A percentile compares a stretch with the other conserved stretches of the same genome.
Evolutionary conservation across 352 stramenopile genomes (phyloP).

Genomic region (Phytophthora hibernalis): DNA sequence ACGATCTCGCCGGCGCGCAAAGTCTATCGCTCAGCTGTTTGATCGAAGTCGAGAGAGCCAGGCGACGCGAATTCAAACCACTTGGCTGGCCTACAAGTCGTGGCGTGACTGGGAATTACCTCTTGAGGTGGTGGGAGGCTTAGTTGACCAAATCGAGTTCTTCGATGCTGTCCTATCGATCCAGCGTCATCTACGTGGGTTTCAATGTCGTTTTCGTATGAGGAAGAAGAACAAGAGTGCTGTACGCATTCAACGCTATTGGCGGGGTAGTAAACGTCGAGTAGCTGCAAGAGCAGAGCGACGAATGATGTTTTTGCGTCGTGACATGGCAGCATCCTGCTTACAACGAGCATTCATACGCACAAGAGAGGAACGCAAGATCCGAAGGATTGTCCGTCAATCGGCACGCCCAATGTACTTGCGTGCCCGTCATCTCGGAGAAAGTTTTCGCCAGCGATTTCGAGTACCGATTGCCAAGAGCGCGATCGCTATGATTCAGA

Average conservation of each 20-base stretch:
- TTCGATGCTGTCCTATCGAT: constrained; percentile 48
- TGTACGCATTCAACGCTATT: constrained; percentile 49
- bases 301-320: constrained; percentile 32
- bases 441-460: constrained; percentile 43
- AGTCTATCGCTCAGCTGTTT: constrained; percentile 10
- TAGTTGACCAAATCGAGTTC: constrained; percentile 63
- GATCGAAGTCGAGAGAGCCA: constrained; percentile 18
- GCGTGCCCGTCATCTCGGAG: constrained; percentile 31
- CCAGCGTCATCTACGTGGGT: constrained; percentile 50
- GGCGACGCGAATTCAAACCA: constrained; percentile 36
- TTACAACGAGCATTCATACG: constrained; percentile 58
- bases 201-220: constrained; percentile 50
- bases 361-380: constrained; percentile 36
- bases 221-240: constrained; percentile 33
- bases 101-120: constrained; percentile 41
- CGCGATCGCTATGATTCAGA: constrained; percentile 54
- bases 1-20: constrained; percentile 3
- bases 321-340: constrained; percentile 49
- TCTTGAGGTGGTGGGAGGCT: constrained; percentile 16
- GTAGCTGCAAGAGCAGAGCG: constrained; percentile 30
- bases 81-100: constrained; percentile 40
- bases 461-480: constrained; percentile 50
- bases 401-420: constrained; percentile 62
- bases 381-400: constrained; percentile 37
- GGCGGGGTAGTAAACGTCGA: constrained; percentile 27